Percentiles rank a stretch among this genome's conserved stretches.
These are phyloP conservation scores for Boletus holoroseus DNA, from an alignment of 1,284 basidiomycete species.

Conservation along the genomic window DNA sequence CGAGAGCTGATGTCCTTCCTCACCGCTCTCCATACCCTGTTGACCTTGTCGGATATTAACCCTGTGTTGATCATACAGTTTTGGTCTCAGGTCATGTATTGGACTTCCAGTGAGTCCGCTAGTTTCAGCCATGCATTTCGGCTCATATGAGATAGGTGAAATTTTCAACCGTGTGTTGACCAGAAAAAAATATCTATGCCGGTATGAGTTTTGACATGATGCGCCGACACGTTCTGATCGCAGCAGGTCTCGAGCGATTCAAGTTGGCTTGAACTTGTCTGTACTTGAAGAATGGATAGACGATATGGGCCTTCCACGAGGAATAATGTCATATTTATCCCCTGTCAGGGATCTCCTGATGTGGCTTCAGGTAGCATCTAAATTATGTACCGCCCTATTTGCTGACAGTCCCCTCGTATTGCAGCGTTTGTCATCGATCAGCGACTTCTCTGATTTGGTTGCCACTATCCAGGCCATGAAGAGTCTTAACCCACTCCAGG, in stretches of 20 bases:
- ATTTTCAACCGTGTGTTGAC: slow-evolving; percentile 92
- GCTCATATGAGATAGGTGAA: slow-evolving; percentile 56
- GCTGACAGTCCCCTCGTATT: slow-evolving; percentile 12
- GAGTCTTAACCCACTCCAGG: slow-evolving; percentile 87
- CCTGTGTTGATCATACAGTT: slow-evolving; percentile 85
- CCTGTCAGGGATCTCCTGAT: slow-evolving; percentile 81
- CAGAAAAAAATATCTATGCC: slow-evolving; percentile 89
- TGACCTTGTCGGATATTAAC: slow-evolving; percentile 87
- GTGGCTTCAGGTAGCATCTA: slow-evolving; percentile 71
- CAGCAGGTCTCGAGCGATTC: slow-evolving; percentile 73
- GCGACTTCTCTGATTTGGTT: slow-evolving; percentile 82
- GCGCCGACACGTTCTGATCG: slow-evolving; percentile 3
- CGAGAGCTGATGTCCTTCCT: slow-evolving; percentile 74
- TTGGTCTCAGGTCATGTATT: slow-evolving; percentile 94
- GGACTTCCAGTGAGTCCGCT: slow-evolving; percentile 68
- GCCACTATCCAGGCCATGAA: slow-evolving; percentile 86
- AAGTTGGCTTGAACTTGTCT: slow-evolving; percentile 85
- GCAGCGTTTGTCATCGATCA: slow-evolving; percentile 82
- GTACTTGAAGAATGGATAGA: slow-evolving; percentile 91
- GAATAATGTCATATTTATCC: slow-evolving; percentile 76
- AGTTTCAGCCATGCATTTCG: not conserved
- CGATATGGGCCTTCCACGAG: slow-evolving; percentile 72
- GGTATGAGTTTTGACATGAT: slow-evolving; percentile 42
- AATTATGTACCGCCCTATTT: slow-evolving; percentile 5
- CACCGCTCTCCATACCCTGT: slow-evolving; percentile 80